phyloP scores from a whole-genome alignment of 2,329 filamentous ascomycete species.

The Trichoderma pleuroti region DNA sequence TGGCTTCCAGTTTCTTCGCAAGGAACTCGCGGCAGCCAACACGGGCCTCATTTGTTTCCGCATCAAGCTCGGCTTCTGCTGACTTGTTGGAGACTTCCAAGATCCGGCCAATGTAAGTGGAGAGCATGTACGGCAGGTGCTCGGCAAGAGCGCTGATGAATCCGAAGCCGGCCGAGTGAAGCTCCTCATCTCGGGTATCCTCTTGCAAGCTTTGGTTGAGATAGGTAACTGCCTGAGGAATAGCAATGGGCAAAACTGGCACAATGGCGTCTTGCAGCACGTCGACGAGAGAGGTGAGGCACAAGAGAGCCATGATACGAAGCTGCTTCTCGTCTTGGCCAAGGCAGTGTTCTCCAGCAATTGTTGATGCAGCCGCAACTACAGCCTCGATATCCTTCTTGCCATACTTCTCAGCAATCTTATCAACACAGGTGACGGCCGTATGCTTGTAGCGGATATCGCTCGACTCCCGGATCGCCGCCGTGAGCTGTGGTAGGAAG shows the following conservation, averaged over 20 bases:
- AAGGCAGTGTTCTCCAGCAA: conserved; percentile 73
- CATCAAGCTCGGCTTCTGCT: conserved; percentile 57
- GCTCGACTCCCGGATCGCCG: conserved; percentile 68
- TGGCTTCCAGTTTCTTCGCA: conserved; percentile 73
- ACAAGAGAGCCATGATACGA: conserved; percentile 79
- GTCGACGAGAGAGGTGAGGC: conserved; percentile 83
- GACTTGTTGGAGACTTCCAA: conserved; percentile 70
- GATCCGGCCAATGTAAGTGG: conserved; percentile 68
- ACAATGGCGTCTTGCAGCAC: conserved; percentile 84
- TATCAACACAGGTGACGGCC: conserved; percentile 84
- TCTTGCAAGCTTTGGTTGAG: conserved; percentile 59
- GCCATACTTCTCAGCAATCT: conserved; percentile 91
- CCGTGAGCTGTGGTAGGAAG: conserved; percentile 75
- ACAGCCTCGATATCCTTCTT: conserved; percentile 82
- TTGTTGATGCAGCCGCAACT: conserved; percentile 68
- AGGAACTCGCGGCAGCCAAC: conserved; percentile 68
- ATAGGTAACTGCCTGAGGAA: conserved; percentile 69
- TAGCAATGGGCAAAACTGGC: conserved; percentile 71
- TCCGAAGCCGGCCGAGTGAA: conserved; percentile 80
- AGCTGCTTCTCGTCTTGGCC: conserved; percentile 69
- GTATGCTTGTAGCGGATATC: conserved; percentile 78
- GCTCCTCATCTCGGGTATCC: conserved; percentile 52
- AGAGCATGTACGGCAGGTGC: conserved; percentile 86
- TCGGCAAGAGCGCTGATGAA: conserved; percentile 77
- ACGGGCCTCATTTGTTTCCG: conserved; percentile 62